A percentile compares a stretch with the other conserved stretches of the same genome.
Conservation (phyloP, 202 grass and related monocot species). For the Elaeis oleifera region DNA sequence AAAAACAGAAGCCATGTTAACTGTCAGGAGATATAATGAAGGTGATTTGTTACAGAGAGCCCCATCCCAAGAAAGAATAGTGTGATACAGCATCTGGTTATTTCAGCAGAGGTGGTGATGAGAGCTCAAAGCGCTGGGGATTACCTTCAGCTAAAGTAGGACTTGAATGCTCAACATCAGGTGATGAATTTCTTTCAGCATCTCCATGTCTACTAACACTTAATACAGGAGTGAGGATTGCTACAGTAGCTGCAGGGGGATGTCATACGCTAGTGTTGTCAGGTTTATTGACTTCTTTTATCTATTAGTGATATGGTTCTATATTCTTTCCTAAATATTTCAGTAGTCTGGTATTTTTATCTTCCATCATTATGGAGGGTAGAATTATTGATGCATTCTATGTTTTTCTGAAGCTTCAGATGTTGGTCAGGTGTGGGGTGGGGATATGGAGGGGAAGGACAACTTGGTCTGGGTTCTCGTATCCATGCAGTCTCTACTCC, state of each 20-base stretch:
- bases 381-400: neutral
- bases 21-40: too few species aligned
- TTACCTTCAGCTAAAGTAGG: constrained; percentile 76
- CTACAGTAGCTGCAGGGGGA: constrained; percentile 72
- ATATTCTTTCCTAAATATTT: neutral
- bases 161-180: constrained; percentile 71
- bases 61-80: too few species aligned
- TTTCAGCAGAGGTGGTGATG: too few species aligned
- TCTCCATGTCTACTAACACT: constrained; percentile 81
- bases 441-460: constrained; percentile 98
- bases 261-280: constrained; percentile 94
- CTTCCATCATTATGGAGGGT: neutral
- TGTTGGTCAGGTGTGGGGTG: constrained; percentile 94
- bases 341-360: neutral
- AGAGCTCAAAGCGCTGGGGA: constrained; percentile 51
- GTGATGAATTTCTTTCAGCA: constrained; percentile 82
- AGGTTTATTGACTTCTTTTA: constrained; percentile 47
- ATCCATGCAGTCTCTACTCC: constrained; percentile 77
- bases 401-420: constrained; percentile 59
- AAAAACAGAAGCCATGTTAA: too few species aligned
- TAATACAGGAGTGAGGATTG: constrained; percentile 64
- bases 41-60: too few species aligned
- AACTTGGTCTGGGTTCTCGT: constrained; percentile 89
- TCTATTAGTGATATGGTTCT: neutral
- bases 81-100: too few species aligned